Conservation (phyloP, 345 rosid species). For the Linum usitatissimum region DNA sequence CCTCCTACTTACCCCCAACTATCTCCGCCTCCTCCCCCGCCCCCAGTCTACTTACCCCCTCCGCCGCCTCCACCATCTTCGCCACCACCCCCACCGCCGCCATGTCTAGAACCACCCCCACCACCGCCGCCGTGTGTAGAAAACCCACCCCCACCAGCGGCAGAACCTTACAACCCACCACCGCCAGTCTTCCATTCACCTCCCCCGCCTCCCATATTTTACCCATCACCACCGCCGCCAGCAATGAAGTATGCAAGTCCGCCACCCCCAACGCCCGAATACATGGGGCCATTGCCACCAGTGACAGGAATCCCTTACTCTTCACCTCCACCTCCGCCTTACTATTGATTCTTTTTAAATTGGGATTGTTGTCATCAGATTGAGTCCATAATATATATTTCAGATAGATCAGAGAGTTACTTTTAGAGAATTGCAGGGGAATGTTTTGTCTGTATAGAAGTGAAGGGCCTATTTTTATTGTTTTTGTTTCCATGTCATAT, state of each 20-base stretch:
- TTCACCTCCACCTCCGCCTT: slow-evolving; percentile 98
- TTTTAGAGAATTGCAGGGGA: no score
- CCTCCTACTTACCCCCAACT: slow-evolving; percentile 27
- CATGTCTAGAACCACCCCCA: slow-evolving; percentile 55
- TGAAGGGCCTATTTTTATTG: no score
- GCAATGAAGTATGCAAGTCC: slow-evolving; percentile 25
- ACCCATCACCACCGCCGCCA: slow-evolving; percentile 25
- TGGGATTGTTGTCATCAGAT: no score
- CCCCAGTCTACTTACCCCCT: slow-evolving; percentile 33
- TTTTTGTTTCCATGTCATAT: no score
- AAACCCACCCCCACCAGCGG: slow-evolving; percentile 30
- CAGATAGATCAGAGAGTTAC: no score
- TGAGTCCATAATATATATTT: no score
- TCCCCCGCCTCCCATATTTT: slow-evolving; percentile 18
- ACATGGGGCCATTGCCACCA: slow-evolving; percentile 87
- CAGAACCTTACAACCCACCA: slow-evolving; percentile 17
- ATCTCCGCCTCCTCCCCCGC: slow-evolving; percentile 52
- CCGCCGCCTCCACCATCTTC: neutral
- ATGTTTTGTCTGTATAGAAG: no score
- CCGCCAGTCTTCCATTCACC: slow-evolving; percentile 13
- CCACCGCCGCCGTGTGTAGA: slow-evolving; percentile 15
- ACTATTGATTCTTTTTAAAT: slow-evolving; percentile 68
- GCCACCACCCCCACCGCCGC: slow-evolving; percentile 48
- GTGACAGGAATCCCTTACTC: slow-evolving; percentile 70
- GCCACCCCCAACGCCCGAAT: slow-evolving; percentile 59